Conservation (phyloP, 2,329 filamentous ascomycete genomes). For the Aureobasidium melanogenum region DNA sequence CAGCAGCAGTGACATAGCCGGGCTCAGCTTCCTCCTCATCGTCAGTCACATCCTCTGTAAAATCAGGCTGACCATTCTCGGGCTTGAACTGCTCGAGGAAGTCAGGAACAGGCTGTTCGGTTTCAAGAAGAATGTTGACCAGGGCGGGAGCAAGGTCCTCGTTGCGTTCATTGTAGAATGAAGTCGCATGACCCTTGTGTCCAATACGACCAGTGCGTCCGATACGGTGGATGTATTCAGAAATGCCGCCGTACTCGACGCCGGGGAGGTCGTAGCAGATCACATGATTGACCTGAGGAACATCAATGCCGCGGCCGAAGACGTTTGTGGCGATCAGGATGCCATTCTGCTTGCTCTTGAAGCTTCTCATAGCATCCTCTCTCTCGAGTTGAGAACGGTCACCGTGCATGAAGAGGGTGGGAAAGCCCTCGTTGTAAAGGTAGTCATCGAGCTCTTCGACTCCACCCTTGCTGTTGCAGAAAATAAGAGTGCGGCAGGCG, state of each 20-base stretch:
- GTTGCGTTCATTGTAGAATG: slow-evolving; percentile 77
- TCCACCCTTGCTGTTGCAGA: slow-evolving; percentile 65
- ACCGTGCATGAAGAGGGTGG: slow-evolving; percentile 79
- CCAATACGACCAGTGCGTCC: slow-evolving; percentile 93
- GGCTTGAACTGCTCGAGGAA: slow-evolving; percentile 63
- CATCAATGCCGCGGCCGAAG: slow-evolving; percentile 79
- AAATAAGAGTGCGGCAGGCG: slow-evolving; percentile 62
- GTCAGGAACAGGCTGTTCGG: slow-evolving; percentile 67
- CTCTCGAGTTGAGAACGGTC: slow-evolving; percentile 85
- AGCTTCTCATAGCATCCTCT: slow-evolving; percentile 81
- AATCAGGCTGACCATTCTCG: slow-evolving; percentile 42
- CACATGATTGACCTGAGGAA: slow-evolving; percentile 78
- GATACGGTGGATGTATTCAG: slow-evolving; percentile 91
- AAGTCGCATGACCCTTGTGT: slow-evolving; percentile 74
- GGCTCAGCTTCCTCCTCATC: slow-evolving; percentile 22
- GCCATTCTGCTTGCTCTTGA: slow-evolving; percentile 64
- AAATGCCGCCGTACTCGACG: slow-evolving; percentile 69
- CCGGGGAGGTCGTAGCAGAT: slow-evolving; percentile 88
- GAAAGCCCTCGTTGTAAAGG: slow-evolving; percentile 69
- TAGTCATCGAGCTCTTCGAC: slow-evolving; percentile 85
- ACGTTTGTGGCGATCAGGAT: slow-evolving; percentile 83
- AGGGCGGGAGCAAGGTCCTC: slow-evolving; percentile 63
- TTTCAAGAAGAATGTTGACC: slow-evolving; percentile 74
- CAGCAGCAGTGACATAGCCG: slow-evolving; percentile 16
- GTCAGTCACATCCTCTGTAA: slow-evolving; percentile 46